Conservation (phyloP, 129 eudicot genomes). For the Centella asiatica region DNA sequence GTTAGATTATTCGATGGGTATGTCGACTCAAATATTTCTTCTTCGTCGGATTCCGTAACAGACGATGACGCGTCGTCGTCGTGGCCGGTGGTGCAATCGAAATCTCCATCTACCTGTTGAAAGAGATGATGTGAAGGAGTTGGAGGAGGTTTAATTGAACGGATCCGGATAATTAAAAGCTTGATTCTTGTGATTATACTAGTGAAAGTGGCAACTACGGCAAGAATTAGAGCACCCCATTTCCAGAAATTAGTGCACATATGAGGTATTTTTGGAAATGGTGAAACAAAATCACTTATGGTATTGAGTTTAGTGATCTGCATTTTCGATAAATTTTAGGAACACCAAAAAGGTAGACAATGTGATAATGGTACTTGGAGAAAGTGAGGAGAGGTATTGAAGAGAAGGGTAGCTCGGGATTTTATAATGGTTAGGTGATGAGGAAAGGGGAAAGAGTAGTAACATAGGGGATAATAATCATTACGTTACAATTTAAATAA, state of each 20-base stretch:
- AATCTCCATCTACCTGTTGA: background rate
- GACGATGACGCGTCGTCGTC: conserved; percentile 37
- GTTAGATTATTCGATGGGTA: conserved; percentile 11
- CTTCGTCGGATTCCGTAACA: conserved; percentile 27
- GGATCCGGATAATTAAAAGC: conserved; percentile 23
- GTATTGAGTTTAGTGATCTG: conserved; percentile 55
- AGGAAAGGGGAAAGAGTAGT: no score
- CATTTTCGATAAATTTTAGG: conserved; percentile 16
- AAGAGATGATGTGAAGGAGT: conserved; percentile 13
- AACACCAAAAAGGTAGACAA: background rate
- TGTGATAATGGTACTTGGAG: background rate
- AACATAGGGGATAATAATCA: background rate
- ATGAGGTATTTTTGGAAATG: conserved; percentile 18
- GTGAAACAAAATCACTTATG: conserved; percentile 42
- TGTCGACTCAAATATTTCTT: conserved; percentile 23
- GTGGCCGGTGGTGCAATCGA: conserved; percentile 40
- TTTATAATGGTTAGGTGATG: conserved; percentile 7
- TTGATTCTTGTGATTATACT: conserved; percentile 38
- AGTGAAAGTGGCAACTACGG: conserved; percentile 51
- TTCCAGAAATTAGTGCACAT: conserved; percentile 42
- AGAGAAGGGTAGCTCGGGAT: conserved; percentile 2
- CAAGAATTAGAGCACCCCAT: conserved; percentile 68
- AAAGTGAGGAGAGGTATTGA: background rate
- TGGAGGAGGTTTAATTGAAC: conserved; percentile 7
- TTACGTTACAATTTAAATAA: no score